phyloP scores from a whole-genome alignment of 805 yeast species.

The Kodamaea jinghongensis region DNA sequence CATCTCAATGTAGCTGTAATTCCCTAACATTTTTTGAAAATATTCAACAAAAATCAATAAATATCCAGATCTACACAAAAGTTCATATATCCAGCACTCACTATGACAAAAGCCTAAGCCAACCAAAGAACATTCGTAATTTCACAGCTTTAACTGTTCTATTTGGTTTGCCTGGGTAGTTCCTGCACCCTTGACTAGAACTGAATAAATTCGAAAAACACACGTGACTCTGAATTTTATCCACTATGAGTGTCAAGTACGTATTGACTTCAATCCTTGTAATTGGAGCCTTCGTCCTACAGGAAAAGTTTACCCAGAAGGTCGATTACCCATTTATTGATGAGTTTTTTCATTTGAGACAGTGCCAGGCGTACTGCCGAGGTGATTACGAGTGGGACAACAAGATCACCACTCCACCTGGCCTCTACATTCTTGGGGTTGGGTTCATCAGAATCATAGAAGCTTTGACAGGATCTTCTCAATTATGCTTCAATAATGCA shows the following conservation, averaged over 20 bases:
- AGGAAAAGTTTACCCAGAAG: conserved; percentile 9
- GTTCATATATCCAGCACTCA: no score
- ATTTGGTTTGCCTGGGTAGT: no score
- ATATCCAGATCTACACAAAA: no score
- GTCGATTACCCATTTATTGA: conserved; percentile 50
- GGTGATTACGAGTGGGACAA: conserved; percentile 77
- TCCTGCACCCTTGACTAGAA: no score
- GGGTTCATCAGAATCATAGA: conserved; percentile 36
- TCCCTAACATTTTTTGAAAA: no score
- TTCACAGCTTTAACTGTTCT: no score
- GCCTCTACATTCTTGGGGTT: conserved; percentile 59
- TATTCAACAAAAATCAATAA: no score
- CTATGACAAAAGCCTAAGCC: no score
- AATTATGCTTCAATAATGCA: conserved; percentile 17
- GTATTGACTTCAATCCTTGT: neutral
- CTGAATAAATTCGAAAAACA: no score
- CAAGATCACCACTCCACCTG: conserved; percentile 97
- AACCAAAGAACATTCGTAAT: no score
- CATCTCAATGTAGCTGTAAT: no score
- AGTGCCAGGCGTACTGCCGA: conserved; percentile 63
- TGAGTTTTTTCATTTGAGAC: conserved; percentile 84
- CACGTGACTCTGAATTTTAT: no score
- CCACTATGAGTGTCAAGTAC: neutral
- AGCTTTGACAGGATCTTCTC: conserved; percentile 32
- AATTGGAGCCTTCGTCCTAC: neutral